Conservation (phyloP, 768 basidiomycete genomes). For the Crepidotus variabilis region DNA sequence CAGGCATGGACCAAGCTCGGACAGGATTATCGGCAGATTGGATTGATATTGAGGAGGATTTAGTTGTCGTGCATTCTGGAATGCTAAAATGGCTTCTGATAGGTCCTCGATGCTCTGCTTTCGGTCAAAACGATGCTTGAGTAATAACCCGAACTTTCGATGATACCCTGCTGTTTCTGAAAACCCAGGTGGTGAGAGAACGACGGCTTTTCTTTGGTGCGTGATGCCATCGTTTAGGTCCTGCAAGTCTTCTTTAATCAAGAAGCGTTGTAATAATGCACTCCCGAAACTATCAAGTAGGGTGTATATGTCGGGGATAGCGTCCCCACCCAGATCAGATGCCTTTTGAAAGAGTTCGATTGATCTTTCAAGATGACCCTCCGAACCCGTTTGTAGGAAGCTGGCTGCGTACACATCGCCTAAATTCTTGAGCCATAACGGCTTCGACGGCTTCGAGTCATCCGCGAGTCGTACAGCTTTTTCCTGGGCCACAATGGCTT, state of each 20-base stretch:
- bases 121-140: neutral
- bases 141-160: neutral
- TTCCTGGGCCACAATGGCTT: neutral
- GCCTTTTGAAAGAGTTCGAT: neutral
- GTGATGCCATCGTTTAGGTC: constrained; percentile 3
- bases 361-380: neutral
- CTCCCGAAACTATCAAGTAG: constrained; percentile 7
- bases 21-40: neutral
- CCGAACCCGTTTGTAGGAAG: neutral
- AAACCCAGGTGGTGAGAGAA: neutral
- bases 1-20: neutral
- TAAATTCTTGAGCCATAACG: neutral
- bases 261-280: neutral
- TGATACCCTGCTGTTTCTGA: neutral
- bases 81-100: constrained; percentile 4
- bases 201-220: neutral
- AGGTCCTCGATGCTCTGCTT: constrained; percentile 7
- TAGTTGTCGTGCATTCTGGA: neutral
- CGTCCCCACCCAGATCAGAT: neutral
- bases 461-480: neutral
- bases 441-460: neutral
- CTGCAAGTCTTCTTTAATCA: neutral
- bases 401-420: neutral
- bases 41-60: neutral
- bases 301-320: neutral